These are phyloP conservation scores for Jaminaea rosea DNA, from an alignment of 1,284 basidiomycete species.

Conservation along the genomic window DNA sequence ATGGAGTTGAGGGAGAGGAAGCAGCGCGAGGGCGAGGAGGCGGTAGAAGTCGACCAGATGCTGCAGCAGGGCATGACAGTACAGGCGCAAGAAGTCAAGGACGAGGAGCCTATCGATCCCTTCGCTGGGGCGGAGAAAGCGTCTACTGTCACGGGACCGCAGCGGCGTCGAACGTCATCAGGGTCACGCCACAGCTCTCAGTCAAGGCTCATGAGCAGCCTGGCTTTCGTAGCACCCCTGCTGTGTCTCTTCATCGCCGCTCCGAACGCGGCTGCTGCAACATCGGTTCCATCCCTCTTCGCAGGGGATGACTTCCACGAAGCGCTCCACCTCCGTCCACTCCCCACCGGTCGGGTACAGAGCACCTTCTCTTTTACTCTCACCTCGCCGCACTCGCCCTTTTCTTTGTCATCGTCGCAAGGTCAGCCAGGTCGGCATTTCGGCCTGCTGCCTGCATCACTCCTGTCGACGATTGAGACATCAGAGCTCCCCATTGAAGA, in stretches of 20 bases:
- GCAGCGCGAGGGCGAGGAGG: not conserved
- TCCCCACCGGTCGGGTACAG: slow-evolving; percentile 73
- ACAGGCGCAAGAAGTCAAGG: too few species aligned
- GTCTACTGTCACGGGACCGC: too few species aligned
- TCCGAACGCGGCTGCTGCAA: too few species aligned
- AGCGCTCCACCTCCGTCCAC: slow-evolving; percentile 61
- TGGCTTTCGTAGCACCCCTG: too few species aligned
- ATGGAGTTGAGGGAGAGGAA: not conserved
- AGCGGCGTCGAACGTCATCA: too few species aligned
- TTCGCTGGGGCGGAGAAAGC: too few species aligned
- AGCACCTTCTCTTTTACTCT: slow-evolving; percentile 58
- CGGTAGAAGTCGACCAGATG: not conserved
- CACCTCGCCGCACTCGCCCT: slow-evolving; percentile 20
- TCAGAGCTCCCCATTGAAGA: slow-evolving; percentile 60
- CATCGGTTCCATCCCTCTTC: too few species aligned
- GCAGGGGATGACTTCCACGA: slow-evolving; percentile 53
- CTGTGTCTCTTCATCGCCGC: too few species aligned
- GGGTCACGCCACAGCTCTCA: too few species aligned
- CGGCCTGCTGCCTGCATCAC: slow-evolving; percentile 70
- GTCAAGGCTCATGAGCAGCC: too few species aligned
- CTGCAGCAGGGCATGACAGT: not conserved
- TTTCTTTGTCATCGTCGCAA: slow-evolving; percentile 20
- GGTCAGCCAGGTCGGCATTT: slow-evolving; percentile 64
- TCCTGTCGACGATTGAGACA: not conserved
- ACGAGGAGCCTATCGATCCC: too few species aligned